Evolutionary conservation across 352 stramenopile genomes (phyloP).

Genomic region (Globisporangium perplexum): DNA sequence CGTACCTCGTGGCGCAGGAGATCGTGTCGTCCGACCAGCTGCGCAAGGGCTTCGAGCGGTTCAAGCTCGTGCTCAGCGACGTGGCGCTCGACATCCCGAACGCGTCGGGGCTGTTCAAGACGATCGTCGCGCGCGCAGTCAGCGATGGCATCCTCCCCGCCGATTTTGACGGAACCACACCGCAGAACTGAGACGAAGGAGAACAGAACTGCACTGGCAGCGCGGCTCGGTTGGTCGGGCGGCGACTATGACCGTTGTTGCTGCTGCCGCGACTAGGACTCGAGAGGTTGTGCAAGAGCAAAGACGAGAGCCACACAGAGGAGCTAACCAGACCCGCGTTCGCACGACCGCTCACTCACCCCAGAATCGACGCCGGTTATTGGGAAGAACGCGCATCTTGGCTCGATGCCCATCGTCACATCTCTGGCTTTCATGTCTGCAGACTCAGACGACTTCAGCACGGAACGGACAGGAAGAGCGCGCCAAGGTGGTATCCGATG

Average conservation of each 20-base stretch:
- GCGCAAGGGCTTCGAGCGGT: conserved; percentile 78
- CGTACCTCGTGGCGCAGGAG: conserved; percentile 65
- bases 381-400: not conserved
- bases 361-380: not conserved
- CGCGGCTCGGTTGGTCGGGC: too few species aligned
- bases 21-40: conserved; percentile 55
- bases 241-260: too few species aligned
- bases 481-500: conserved; percentile 29
- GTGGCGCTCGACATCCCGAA: conserved; percentile 68
- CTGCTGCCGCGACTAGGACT: not conserved
- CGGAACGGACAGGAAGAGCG: conserved; percentile 57
- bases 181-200: conserved; percentile 4
- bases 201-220: not conserved
- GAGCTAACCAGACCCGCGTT: not conserved
- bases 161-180: conserved; percentile 37
- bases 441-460: conserved; percentile 16
- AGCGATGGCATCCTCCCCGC: conserved; percentile 40
- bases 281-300: not conserved
- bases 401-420: not conserved
- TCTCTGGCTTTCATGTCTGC: not conserved
- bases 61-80: conserved; percentile 61
- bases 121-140: conserved; percentile 31
- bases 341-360: not conserved
- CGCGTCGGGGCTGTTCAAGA: conserved; percentile 37
- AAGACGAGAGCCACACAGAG: not conserved